phyloP scores from a whole-genome alignment of 306 rosid species.

The Trifolium fragiferum region DNA sequence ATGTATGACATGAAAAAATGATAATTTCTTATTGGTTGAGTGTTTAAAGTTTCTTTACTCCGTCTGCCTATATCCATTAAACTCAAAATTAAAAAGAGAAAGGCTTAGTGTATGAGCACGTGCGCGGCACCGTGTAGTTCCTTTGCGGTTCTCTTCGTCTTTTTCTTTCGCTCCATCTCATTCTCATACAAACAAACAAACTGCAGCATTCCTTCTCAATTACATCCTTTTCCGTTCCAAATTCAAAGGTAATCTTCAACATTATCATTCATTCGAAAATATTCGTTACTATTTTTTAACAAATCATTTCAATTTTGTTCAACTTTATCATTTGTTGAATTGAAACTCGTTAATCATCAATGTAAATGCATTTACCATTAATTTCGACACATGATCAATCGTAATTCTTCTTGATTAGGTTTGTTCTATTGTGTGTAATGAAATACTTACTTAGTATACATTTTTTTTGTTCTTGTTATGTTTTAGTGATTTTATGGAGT shows the following conservation, averaged over 20 bases:
- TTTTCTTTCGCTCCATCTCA: not conserved
- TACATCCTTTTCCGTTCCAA: not conserved
- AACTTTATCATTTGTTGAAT: too few relatives aligned
- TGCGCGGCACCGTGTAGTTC: slow-evolving; percentile 20
- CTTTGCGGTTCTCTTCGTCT: slow-evolving; percentile 31
- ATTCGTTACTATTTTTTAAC: not conserved
- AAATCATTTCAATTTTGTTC: not conserved
- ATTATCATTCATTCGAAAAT: not conserved
- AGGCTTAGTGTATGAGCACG: too few relatives aligned
- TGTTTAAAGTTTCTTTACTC: too few relatives aligned
- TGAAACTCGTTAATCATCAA: not conserved
- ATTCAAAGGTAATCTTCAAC: not conserved
- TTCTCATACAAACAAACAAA: too few relatives aligned
- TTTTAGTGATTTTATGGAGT: slow-evolving; percentile 16
- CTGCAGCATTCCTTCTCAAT: not conserved
- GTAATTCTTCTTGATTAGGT: not conserved
- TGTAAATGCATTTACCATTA: not conserved
- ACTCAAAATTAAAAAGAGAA: too few relatives aligned
- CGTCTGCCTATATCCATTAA: too few relatives aligned
- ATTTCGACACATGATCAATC: too few relatives aligned
- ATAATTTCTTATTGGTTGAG: too few relatives aligned
- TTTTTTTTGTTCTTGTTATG: slow-evolving; percentile 13
- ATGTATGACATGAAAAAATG: too few relatives aligned
- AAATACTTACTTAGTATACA: not conserved
- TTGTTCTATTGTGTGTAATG: not conserved